phyloP scores from a whole-genome alignment of 164 flowering plant genomes.

The Aristolochia californica region DNA sequence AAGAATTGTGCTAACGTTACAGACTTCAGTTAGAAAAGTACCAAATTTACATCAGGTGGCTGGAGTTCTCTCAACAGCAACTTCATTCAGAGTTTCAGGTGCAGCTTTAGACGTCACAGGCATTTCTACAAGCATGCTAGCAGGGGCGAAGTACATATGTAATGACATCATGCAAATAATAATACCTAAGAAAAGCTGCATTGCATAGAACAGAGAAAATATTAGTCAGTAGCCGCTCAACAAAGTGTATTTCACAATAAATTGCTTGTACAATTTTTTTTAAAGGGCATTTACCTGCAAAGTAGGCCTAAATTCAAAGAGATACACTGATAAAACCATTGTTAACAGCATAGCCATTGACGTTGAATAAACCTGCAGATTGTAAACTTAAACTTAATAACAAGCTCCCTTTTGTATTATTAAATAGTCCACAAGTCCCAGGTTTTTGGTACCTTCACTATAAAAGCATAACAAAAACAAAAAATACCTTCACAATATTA shows the following conservation, averaged over 20 bases:
- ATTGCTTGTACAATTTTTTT: background rate
- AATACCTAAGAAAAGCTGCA: constrained; percentile 95
- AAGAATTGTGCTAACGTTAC: background rate
- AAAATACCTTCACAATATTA: constrained; percentile 73
- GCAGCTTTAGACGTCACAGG: constrained; percentile 35
- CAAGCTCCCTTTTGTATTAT: background rate
- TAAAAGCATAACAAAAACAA: background rate
- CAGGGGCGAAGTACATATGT: constrained; percentile 94
- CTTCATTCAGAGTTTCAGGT: constrained; percentile 29
- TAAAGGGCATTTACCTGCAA: constrained; percentile 42
- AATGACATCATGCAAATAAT: constrained; percentile 87
- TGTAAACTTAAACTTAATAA: background rate
- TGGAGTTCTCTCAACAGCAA: constrained; percentile 37
- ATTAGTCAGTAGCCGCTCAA: background rate
- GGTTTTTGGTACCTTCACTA: background rate
- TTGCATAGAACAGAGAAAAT: background rate
- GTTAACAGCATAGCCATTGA: constrained; percentile 99
- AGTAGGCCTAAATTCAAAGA: constrained; percentile 78
- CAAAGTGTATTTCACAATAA: background rate
- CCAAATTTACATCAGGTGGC: constrained; percentile 11
- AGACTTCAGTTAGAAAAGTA: background rate
- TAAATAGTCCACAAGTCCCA: background rate
- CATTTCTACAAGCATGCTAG: constrained; percentile 56
- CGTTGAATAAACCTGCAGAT: constrained; percentile 74
- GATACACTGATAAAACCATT: constrained; percentile 65